Conservation (phyloP, 163 green algal genomes). For the Trebouxia gelatinosa region DNA sequence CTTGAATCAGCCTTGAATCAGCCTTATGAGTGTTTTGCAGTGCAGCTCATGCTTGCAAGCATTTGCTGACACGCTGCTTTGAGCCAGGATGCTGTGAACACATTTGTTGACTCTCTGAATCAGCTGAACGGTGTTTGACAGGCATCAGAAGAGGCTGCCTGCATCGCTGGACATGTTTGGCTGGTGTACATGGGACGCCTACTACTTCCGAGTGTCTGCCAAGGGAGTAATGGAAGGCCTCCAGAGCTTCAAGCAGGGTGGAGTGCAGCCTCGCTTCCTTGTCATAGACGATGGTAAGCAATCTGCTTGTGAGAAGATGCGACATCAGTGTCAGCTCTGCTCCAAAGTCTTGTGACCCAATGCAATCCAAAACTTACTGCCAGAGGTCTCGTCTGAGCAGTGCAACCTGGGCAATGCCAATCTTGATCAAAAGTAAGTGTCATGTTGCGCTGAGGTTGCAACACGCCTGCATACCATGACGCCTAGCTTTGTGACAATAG, state of each 20-base stretch:
- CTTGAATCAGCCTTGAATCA: no score
- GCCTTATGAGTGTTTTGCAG: not conserved
- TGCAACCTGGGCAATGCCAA: no score
- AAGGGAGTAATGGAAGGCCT: constrained; percentile 26
- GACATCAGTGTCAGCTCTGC: no score
- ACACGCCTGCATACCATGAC: no score
- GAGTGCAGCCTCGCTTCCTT: not conserved
- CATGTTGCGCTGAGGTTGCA: no score
- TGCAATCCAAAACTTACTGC: no score
- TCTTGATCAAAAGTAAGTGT: no score
- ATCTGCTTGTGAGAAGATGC: no score
- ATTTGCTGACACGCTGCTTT: not conserved
- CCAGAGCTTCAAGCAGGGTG: not conserved
- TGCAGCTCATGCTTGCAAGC: not conserved
- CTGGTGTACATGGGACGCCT: constrained; percentile 93
- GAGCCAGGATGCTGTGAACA: not conserved
- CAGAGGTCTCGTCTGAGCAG: no score
- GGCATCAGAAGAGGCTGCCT: constrained; percentile 56
- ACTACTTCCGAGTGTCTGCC: constrained; percentile 79
- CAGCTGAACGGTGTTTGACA: not conserved
- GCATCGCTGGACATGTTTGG: constrained; percentile 82
- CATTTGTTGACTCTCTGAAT: not conserved
- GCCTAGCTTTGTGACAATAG: no score
- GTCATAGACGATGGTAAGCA: constrained; percentile 19
- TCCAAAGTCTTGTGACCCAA: no score